Conservation (phyloP, 495 filamentous ascomycete genomes). For the Aspergillus ostianus region DNA sequence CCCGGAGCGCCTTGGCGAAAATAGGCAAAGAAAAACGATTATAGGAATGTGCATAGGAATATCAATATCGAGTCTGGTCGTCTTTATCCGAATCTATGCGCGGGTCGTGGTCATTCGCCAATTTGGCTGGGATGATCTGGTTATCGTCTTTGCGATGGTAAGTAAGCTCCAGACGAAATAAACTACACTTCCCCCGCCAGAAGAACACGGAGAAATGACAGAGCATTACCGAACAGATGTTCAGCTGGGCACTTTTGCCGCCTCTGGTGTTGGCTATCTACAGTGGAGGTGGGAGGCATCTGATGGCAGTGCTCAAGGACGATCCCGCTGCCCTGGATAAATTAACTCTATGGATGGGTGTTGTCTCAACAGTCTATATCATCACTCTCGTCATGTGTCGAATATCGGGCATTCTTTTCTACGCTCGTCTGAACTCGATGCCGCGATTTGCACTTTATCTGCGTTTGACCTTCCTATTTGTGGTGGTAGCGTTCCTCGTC, state of each 20-base stretch:
- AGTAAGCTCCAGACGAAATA: neutral
- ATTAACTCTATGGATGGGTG: no score
- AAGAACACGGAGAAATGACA: no score
- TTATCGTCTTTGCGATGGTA: neutral
- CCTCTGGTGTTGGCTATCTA: no score
- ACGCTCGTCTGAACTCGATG: slow-evolving; percentile 24
- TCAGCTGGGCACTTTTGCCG: no score
- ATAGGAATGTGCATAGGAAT: neutral
- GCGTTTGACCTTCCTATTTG: slow-evolving; percentile 11
- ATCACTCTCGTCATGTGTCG: slow-evolving; percentile 22
- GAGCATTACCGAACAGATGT: no score
- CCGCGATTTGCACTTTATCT: slow-evolving; percentile 18
- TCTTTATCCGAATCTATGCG: neutral
- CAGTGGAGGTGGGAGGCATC: neutral
- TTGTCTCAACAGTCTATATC: slow-evolving; percentile 13
- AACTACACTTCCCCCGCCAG: no score
- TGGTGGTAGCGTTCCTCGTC: slow-evolving; percentile 16
- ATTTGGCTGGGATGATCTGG: neutral
- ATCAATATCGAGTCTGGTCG: neutral
- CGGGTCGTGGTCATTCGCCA: neutral
- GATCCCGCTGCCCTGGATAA: no score
- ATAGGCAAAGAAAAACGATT: neutral
- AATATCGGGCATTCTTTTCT: slow-evolving; percentile 23
- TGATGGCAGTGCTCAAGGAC: slow-evolving; percentile 1
- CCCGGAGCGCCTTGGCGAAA: no score